Base-by-base conservation (phyloP, 371 early-diverging fungal species). In the Phascolomyces articulosus region DNA sequence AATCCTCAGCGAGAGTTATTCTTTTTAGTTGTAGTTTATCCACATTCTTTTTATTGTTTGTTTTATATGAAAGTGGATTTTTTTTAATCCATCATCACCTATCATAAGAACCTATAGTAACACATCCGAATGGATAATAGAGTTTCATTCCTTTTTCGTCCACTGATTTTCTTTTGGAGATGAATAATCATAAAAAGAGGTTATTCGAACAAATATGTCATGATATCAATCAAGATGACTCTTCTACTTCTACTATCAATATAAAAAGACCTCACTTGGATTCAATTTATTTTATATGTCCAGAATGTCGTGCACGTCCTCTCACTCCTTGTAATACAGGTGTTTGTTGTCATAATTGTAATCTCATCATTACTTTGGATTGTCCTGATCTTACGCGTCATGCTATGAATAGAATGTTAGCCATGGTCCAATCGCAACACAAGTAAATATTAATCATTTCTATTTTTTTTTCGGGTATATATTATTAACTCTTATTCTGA, bases 131-230 rank as follows among this genome's bases (percentile, higher is more conserved):
- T n/a, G n/a, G n/a, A n/a, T n/a, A n/a, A n/a, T n/a, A n/a, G n/a
- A n/a, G n/a, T n/a, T n/a, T n/a, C n/a, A n/a, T n/a, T n/a, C n/a
- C n/a, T n/a, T n/a, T n/a, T n/a, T n/a, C n/a, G n/a, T n/a, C n/a
- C n/a, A n/a, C n/a, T n/a, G n/a, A n/a, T n/a, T n/a, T n/a, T n/a
- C n/a, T n/a, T n/a, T n/a, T n/a, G n/a, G n/a, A n/a, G n/a, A n/a
- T 6, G 8, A 47, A 47, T 47, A 47, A 13, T 16, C 51, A 51
- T 13, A 64, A 48, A 27, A 64, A 64, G 20, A 44, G 64, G 24
- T n/a, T 58, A 31, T 58, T 64, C 38, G 64, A 64, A 44, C 48
- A 64, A 29, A 34, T 58, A 31, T 44, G 49, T 18, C 51, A 56
- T 21, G 20, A 34, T 7, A 20, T 13, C 29, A n/a, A n/a, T n/a